Conservation (phyloP, 2,329 filamentous ascomycete species). For the Dothideomycetes sp. region DNA sequence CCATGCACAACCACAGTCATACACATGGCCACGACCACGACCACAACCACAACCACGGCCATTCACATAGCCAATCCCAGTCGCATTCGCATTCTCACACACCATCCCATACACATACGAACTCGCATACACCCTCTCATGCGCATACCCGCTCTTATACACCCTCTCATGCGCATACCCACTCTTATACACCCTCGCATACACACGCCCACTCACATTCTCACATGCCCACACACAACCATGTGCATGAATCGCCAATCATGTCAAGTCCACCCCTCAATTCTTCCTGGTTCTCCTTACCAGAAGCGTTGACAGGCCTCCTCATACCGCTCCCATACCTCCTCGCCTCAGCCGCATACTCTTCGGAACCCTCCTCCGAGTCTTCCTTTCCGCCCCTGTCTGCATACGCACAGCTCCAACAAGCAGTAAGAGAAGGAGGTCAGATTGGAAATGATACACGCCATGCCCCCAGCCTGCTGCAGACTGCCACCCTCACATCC, state of each 20-base stretch:
- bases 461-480: conserved; percentile 23
- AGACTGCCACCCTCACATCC: conserved; percentile 35
- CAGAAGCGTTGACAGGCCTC: conserved; percentile 39
- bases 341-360: conserved; percentile 35
- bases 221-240: neutral
- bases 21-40: conserved; percentile 17
- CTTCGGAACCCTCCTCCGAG: conserved; percentile 15
- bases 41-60: conserved; percentile 15
- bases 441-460: conserved; percentile 7
- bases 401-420: conserved; percentile 18
- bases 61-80: conserved; percentile 18
- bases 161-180: conserved; percentile 4
- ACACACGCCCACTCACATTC: conserved; percentile 16
- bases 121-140: conserved; percentile 17
- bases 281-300: conserved; percentile 23
- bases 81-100: conserved; percentile 3
- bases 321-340: conserved; percentile 39
- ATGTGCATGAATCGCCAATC: conserved; percentile 2
- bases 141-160: neutral
- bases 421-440: conserved; percentile 14
- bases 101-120: conserved; percentile 3
- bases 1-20: neutral
- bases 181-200: conserved; percentile 25
- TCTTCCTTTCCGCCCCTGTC: conserved; percentile 19
- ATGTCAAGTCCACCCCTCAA: conserved; percentile 2